Evolutionary conservation across 129 eudicot species (phyloP), one percentile per base, ranked within the genome.

Genomic region (Lonicera japonica): DNA sequence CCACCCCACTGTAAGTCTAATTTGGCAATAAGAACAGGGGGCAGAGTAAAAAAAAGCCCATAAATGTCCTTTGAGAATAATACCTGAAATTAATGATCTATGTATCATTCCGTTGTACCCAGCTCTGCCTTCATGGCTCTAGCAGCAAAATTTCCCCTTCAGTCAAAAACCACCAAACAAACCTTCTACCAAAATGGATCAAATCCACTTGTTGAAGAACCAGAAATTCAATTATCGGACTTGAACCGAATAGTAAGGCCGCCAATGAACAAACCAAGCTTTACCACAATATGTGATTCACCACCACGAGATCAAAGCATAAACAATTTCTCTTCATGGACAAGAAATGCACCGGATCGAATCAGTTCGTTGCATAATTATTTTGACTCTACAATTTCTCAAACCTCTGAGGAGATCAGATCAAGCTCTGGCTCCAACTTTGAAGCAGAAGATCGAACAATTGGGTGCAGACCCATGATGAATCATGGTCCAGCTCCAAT

Each of bases 101-200:
- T 3, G 17, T 47, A 51, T 39, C 43, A 54, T 63, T 57, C 29
- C 68, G 47, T 15, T 65, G 66, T 56, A 56, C 80, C 79, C 95
- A 89, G 96, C 84, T 89, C 96, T 51, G 96, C 96, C 4, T 89
- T 89, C 73, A 85, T 89, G 95, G 75, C 81, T 64, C 95, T 89
- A 58, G 96, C 83, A 60, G 87, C 95, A 66, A 82, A 65, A 60
- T 89, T 85, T 67, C 75, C 85, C 54, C 25, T 68, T 20, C 76
- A 75, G 25, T 62, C 84, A 62, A 29, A 69, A 67, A 72, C 19
- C 43, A 69, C 56, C 39, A 53, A 67, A 4, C 60, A 61, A 61
- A 13, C 66, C 23, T 48, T 45, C 72, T 25, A 71, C 59, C 52
- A 57, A 69, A 64, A 68, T 25, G 57, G 73, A 13, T 40, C 70